Conservation (phyloP, 2,329 filamentous ascomycete species). For the Dothiorella sarmentorum region DNA sequence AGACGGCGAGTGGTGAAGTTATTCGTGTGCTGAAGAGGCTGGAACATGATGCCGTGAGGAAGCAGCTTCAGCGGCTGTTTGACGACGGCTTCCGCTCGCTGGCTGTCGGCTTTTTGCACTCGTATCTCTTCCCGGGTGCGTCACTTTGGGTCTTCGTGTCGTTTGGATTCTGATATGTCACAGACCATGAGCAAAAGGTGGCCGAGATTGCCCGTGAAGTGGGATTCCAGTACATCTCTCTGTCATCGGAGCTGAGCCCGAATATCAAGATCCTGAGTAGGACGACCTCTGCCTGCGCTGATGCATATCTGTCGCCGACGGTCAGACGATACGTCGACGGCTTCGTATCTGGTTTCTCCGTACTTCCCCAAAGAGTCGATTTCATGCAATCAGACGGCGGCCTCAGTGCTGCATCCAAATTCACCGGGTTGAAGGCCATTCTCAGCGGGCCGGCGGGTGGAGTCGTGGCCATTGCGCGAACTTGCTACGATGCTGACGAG, state of each 20-base stretch:
- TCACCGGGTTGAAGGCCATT: constrained; percentile 31
- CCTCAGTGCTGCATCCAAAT: constrained; percentile 26
- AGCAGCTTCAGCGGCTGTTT: constrained; percentile 27
- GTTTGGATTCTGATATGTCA: neutral
- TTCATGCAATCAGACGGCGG: constrained; percentile 38
- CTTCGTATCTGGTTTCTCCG: constrained; percentile 27
- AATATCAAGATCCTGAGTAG: constrained; percentile 28
- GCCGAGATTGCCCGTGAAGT: constrained; percentile 29
- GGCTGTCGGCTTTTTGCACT: constrained; percentile 35
- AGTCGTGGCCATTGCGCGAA: constrained; percentile 32
- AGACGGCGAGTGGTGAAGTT: constrained; percentile 23
- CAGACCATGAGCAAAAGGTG: constrained; percentile 28
- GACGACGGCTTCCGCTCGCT: constrained; percentile 35
- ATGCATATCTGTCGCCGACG: constrained; percentile 29
- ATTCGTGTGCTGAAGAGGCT: constrained; percentile 22
- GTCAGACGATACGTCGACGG: constrained; percentile 26
- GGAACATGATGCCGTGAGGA: constrained; percentile 4
- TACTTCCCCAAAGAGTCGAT: constrained; percentile 28
- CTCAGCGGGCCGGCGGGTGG: constrained; percentile 36
- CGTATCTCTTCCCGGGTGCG: constrained; percentile 30
- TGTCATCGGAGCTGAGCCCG: constrained; percentile 25
- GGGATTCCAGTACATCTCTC: constrained; percentile 29
- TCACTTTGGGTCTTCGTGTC: neutral
- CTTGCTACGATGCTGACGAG: constrained; percentile 29
- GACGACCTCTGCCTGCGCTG: constrained; percentile 26